A percentile compares a stretch with the other conserved stretches of the same genome.
Conservation (phyloP, 495 filamentous ascomycete genomes). For the Platismatia glauca region DNA sequence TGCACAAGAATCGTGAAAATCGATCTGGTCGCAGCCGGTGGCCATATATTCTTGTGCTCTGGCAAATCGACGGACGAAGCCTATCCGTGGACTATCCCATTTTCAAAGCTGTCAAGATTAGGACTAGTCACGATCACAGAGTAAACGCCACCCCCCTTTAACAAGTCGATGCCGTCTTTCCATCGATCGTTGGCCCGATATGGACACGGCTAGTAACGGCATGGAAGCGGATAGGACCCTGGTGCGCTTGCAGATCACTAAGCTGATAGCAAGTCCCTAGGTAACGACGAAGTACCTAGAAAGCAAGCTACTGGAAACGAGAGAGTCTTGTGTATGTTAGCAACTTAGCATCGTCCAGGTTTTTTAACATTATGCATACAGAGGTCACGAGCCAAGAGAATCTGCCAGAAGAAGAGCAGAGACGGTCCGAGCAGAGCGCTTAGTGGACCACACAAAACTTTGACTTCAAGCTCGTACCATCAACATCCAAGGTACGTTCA, state of each 20-base stretch:
- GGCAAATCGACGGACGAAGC: too few species aligned
- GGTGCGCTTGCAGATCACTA: conserved; percentile 3
- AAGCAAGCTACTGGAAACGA: neutral
- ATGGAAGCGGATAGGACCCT: neutral
- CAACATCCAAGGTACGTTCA: neutral
- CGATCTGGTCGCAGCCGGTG: neutral
- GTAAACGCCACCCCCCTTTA: neutral
- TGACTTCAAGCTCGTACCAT: neutral
- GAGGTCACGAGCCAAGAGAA: neutral
- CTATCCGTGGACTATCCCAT: neutral
- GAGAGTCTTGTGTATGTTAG: too few species aligned
- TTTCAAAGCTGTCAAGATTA: neutral
- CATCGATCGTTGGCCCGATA: neutral
- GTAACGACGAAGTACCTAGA: too few species aligned
- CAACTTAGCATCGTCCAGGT: neutral
- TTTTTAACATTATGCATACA: neutral
- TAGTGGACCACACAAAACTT: neutral
- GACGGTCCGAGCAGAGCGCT: neutral
- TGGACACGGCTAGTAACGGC: neutral
- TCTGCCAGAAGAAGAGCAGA: neutral
- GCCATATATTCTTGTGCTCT: too few species aligned
- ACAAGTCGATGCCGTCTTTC: neutral
- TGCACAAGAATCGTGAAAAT: neutral
- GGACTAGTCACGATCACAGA: neutral
- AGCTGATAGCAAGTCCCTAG: conserved; percentile 3